Evolutionary conservation across 148 eudicot genomes (phyloP), one percentile per base, ranked within the genome.

Genomic region (Cornus kousa): DNA sequence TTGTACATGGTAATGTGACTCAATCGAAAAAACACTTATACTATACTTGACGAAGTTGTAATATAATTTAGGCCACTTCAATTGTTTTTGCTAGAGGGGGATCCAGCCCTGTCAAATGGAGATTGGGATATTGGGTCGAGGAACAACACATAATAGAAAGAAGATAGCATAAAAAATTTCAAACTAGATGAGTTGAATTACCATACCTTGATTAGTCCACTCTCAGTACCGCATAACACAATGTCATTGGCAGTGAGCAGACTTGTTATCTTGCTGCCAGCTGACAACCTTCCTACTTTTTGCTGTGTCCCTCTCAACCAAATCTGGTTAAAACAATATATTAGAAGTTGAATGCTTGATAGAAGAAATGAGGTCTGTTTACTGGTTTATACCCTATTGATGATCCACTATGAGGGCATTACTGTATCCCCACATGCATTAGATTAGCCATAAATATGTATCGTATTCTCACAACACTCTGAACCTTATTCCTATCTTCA

Each of bases 251-350:
- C 92, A 5, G 87, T 69, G 43, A 89, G 83, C n/a, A 89, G 71
- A 82, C 92, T 89, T 31, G 92, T 89, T 83, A 89, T 87, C 79
- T 87, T 87, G 87, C 90, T 87, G 17, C 92, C 92, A 55, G 92
- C 92, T 85, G 92, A 89, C 85, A 89, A 73, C 77, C 92, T 85
- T 74, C 92, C 92, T 0, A 89, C 92, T 82, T 83, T 87, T 62
- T 89, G 88, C 62, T 80, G 85, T 75, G 92, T 85, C 28, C 90
- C 89, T 83, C 90, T 87, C 74, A 89, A 78, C 92, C 92, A 89
- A 20, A 89, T 85, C 92, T 89, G 82, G 37, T 55, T 20, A 28
- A 60, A 43, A 62, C 67, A 37, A 19, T 8, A 6, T n/a, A 43
- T 67, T 57, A 17, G 33, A 28, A 14, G 59, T 53, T 53, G 59